These are phyloP conservation scores for Nitzschia inconspicua DNA, from an alignment of 108 stramenopile species.

Conservation along the genomic window DNA sequence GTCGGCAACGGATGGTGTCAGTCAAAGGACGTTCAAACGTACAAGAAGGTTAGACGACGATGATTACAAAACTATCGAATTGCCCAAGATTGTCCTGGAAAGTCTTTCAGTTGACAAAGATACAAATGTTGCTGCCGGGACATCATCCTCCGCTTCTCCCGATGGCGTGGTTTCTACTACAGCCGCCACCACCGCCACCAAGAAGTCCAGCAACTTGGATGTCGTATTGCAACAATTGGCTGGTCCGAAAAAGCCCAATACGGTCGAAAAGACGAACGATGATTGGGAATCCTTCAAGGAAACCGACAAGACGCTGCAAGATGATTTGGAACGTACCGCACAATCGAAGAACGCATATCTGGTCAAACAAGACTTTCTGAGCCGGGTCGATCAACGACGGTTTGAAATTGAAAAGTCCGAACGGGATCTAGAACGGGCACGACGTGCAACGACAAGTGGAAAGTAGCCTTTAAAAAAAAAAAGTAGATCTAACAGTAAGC, in stretches of 20 bases:
- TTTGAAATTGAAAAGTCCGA: conserved; percentile 81
- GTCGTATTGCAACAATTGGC: conserved; percentile 57
- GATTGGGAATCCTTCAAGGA: conserved; percentile 93
- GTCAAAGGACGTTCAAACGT: not conserved
- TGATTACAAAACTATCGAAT: conserved; percentile 1
- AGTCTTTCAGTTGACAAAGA: not conserved
- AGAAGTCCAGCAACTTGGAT: conserved; percentile 33
- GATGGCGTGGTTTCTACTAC: no score
- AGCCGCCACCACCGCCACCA: not conserved
- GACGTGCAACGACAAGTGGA: conserved; percentile 21
- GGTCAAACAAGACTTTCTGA: conserved; percentile 86
- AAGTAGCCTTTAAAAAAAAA: no score
- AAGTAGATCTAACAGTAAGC: no score
- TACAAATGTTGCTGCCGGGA: not conserved
- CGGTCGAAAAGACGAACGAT: conserved; percentile 76
- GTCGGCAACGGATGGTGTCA: no score
- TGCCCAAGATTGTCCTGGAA: not conserved
- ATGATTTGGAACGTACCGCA: conserved; percentile 73
- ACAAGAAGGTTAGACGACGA: not conserved
- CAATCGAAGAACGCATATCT: conserved; percentile 80
- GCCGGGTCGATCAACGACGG: conserved; percentile 70
- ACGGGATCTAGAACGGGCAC: conserved; percentile 67
- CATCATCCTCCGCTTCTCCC: not conserved
- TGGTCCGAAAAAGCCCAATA: conserved; percentile 67
- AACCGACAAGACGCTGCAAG: conserved; percentile 53